These are phyloP conservation scores for Ophiocordyceps camponoti-saundersi DNA, from an alignment of 2,329 filamentous ascomycete genomes.

Conservation along the genomic window DNA sequence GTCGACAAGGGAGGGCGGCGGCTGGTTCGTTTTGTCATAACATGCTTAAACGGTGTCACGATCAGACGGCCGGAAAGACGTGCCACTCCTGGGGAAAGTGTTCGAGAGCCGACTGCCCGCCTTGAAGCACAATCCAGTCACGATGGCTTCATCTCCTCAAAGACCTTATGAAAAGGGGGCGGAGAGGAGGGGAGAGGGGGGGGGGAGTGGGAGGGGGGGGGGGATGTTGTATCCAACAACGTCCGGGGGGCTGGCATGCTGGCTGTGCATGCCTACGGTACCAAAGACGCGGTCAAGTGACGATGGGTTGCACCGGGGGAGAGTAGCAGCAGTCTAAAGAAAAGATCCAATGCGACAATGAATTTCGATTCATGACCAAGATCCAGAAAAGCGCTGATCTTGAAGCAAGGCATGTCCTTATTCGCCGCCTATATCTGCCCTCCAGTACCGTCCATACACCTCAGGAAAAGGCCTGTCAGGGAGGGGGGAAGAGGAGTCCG, in stretches of 20 bases:
- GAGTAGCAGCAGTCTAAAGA: background rate
- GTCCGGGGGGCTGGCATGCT: slow-evolving; percentile 5
- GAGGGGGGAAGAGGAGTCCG: too few species aligned
- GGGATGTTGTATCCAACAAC: too few species aligned
- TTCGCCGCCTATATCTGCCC: background rate
- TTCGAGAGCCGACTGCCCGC: background rate
- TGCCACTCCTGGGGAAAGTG: background rate
- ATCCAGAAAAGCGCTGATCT: background rate
- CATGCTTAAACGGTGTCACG: slow-evolving; percentile 3
- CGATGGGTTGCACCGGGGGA: background rate
- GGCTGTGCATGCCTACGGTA: slow-evolving; percentile 4
- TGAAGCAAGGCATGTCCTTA: background rate
- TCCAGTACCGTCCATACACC: background rate
- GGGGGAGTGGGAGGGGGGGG: background rate
- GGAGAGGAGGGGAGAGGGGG: background rate
- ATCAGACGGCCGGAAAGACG: slow-evolving; percentile 1
- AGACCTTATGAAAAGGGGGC: background rate
- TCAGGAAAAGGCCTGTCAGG: background rate
- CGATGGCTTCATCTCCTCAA: slow-evolving; percentile 5
- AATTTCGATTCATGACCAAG: background rate
- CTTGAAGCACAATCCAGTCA: slow-evolving; percentile 4
- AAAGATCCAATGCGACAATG: background rate
- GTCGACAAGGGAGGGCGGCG: slow-evolving; percentile 10
- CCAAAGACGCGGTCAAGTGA: slow-evolving; percentile 2
- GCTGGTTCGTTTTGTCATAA: slow-evolving; percentile 7